Evolutionary conservation across 345 rosid genomes (phyloP).

Genomic region (Brassica nigra): DNA sequence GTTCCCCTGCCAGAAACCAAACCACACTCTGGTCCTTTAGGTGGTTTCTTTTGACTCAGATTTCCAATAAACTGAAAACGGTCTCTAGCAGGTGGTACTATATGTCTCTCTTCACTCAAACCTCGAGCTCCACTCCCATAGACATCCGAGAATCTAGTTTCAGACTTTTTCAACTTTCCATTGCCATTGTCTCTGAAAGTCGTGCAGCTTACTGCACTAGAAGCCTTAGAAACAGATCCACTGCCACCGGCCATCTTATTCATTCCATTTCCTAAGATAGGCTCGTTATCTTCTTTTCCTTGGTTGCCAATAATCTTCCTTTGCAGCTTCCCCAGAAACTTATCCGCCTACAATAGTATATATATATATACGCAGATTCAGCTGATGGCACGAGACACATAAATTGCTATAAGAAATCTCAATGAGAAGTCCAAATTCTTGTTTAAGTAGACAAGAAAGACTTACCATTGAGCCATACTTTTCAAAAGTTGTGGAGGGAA

Average conservation of each 20-base stretch:
- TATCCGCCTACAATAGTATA: slow-evolving; percentile 58
- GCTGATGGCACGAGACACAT: neutral
- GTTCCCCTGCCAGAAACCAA: slow-evolving; percentile 45
- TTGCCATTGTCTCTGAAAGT: slow-evolving; percentile 29
- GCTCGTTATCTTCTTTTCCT: slow-evolving; percentile 36
- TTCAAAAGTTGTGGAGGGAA: slow-evolving; percentile 44
- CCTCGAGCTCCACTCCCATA: slow-evolving; percentile 30
- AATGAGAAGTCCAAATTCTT: neutral
- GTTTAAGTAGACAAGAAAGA: slow-evolving; percentile 10
- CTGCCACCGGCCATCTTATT: slow-evolving; percentile 21
- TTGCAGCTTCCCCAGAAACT: slow-evolving; percentile 62
- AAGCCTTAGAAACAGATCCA: slow-evolving; percentile 38
- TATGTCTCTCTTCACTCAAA: slow-evolving; percentile 39
- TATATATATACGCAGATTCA: slow-evolving; percentile 25
- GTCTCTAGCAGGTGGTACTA: slow-evolving; percentile 37
- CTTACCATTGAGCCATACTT: slow-evolving; percentile 59
- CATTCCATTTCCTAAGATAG: neutral
- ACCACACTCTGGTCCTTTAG: slow-evolving; percentile 33
- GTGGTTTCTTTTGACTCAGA: slow-evolving; percentile 37
- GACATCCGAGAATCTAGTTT: slow-evolving; percentile 30
- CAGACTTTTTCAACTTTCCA: slow-evolving; percentile 22
- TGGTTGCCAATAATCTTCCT: slow-evolving; percentile 43
- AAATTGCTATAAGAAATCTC: neutral
- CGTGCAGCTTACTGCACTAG: slow-evolving; percentile 28
- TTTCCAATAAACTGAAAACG: slow-evolving; percentile 32